These are phyloP conservation scores for Cetraspora pellucida DNA, from an alignment of 192 early-diverging fungal genomes.

Conservation along the genomic window DNA sequence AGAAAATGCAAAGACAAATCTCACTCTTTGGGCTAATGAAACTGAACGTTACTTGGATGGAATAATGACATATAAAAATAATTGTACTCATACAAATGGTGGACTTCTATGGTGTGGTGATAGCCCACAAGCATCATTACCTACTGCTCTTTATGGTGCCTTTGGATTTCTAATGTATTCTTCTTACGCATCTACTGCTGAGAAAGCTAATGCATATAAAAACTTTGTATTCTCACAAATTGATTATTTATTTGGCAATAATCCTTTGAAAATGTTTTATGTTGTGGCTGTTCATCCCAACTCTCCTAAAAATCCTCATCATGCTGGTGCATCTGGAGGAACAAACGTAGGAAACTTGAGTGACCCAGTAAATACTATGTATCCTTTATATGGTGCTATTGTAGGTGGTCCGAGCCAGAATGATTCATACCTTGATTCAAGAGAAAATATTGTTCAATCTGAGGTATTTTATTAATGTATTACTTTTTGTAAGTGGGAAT, in stretches of 20 bases:
- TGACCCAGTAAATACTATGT: conserved; percentile 36
- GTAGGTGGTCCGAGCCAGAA: conserved; percentile 57
- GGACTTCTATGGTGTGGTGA: conserved; percentile 47
- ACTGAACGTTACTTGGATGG: conserved; percentile 45
- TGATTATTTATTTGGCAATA: background rate
- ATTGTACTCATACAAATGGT: conserved; percentile 45
- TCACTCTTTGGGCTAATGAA: conserved; percentile 39
- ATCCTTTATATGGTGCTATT: conserved; percentile 57
- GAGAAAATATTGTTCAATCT: conserved; percentile 48
- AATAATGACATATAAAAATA: conserved; percentile 39
- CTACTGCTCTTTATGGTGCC: conserved; percentile 41
- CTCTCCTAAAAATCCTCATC: conserved; percentile 54
- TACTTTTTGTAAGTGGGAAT: no score
- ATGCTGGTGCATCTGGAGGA: conserved; percentile 58
- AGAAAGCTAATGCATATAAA: background rate
- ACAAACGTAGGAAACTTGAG: conserved; percentile 43
- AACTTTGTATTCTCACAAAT: background rate
- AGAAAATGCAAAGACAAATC: conserved; percentile 19
- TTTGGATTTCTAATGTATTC: conserved; percentile 35
- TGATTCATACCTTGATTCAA: conserved; percentile 52
- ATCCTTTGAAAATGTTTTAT: background rate
- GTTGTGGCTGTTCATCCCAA: background rate
- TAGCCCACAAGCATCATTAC: conserved; percentile 31
- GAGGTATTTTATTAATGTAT: conserved; percentile 58
- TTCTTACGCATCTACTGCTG: conserved; percentile 5